A percentile compares a stretch with the other conserved stretches of the same genome.
These are phyloP conservation scores for Acaromyces ingoldii DNA, from an alignment of 1,284 basidiomycete genomes.

Conservation along the genomic window DNA sequence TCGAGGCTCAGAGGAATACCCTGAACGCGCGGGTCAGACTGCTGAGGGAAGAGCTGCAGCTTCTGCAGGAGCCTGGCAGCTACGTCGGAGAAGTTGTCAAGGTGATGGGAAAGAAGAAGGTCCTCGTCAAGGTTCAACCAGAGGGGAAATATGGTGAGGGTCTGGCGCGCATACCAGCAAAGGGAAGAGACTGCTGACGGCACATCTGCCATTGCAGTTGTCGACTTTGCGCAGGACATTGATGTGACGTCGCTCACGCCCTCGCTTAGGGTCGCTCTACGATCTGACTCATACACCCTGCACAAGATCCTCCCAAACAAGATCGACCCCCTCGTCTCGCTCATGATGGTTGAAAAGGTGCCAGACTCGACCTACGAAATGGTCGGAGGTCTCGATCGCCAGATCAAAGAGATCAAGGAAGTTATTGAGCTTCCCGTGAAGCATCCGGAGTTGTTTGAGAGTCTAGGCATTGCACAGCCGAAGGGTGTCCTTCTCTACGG, in stretches of 20 bases:
- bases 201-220: conserved; percentile 59
- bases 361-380: conserved; percentile 99
- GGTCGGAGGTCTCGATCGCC: conserved; percentile 95
- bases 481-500: conserved; percentile 58
- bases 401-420: conserved; percentile 99
- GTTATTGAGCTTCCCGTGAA: conserved; percentile 98
- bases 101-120: conserved; percentile 99
- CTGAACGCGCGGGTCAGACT: conserved; percentile 82
- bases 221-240: conserved; percentile 86
- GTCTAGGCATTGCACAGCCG: conserved; percentile 92
- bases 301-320: conserved; percentile 51
- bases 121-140: conserved; percentile 95
- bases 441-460: conserved; percentile 94
- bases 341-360: conserved; percentile 99
- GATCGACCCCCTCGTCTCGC: conserved; percentile 49
- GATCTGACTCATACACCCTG: conserved; percentile 83
- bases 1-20: conserved; percentile 95
- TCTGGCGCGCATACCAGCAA: not conserved
- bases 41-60: conserved; percentile 85
- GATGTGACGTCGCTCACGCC: conserved; percentile 75
- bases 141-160: conserved; percentile 90
- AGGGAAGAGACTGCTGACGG: not conserved
- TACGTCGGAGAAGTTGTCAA: conserved; percentile 98
- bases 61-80: conserved; percentile 91
- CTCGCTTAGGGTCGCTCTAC: conserved; percentile 85